Conservation (phyloP, 2,329 filamentous ascomycete genomes). For the Aspergillus aculeatus region DNA sequence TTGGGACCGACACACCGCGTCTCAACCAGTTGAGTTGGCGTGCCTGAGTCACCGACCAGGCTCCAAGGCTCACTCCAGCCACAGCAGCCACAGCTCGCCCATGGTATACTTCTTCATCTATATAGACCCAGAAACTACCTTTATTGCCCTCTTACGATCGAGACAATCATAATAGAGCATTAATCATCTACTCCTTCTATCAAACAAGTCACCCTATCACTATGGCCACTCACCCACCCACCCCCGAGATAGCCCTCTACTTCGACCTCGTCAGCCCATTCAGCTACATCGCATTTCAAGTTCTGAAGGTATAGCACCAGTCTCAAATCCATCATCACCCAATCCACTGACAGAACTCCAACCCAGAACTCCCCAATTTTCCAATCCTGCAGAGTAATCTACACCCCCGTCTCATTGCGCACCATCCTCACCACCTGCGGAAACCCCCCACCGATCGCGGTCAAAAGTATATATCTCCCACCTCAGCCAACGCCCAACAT, state of each 20-base stretch:
- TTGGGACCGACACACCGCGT: not conserved
- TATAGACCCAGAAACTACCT: not conserved
- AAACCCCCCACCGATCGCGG: not conserved
- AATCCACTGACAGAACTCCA: not conserved
- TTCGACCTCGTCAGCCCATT: constrained; percentile 4
- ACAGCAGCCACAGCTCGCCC: not conserved
- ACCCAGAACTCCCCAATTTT: not conserved
- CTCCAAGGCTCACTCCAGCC: not conserved
- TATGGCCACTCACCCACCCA: not conserved
- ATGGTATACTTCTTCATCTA: not conserved
- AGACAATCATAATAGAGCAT: too few species aligned
- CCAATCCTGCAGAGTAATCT: not conserved
- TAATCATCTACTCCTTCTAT: too few species aligned
- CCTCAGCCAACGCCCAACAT: not conserved
- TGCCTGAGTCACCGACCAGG: not conserved
- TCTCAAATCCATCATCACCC: too few species aligned
- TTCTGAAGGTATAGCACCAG: not conserved
- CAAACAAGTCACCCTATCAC: not conserved
- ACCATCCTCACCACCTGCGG: not conserved
- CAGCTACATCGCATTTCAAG: constrained; percentile 1
- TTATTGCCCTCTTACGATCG: too few species aligned
- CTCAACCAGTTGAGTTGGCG: not conserved
- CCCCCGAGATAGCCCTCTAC: not conserved
- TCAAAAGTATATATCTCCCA: not conserved
- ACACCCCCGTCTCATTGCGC: not conserved